Evolutionary conservation across 2,329 filamentous ascomycete species (phyloP).

Genomic region (Juglanconis juglandina): DNA sequence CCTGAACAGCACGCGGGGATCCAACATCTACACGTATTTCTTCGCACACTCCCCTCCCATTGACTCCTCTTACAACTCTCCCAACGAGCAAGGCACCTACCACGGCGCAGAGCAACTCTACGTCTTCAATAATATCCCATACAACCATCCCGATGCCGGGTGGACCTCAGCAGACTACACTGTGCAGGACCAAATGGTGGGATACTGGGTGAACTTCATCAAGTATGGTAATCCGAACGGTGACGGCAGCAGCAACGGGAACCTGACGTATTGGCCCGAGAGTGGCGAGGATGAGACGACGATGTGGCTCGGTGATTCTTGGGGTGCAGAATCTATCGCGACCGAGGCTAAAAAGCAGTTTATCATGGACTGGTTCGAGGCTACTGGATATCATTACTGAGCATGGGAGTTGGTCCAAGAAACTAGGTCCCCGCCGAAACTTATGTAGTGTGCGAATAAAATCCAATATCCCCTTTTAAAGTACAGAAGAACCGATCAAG

Average conservation of each 20-base stretch:
- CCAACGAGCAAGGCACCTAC: neutral
- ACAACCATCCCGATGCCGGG: neutral
- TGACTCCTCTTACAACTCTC: neutral
- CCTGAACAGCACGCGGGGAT: neutral
- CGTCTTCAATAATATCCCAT: neutral
- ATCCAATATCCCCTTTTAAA: no score
- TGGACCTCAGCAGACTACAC: neutral
- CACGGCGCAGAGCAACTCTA: neutral
- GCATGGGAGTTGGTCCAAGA: neutral
- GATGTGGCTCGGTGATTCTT: neutral
- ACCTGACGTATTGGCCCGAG: neutral
- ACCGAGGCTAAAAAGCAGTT: neutral
- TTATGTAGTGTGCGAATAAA: neutral
- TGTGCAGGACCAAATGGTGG: neutral
- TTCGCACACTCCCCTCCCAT: neutral
- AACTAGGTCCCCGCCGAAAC: no score
- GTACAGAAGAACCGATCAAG: no score
- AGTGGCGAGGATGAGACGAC: neutral
- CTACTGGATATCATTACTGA: neutral
- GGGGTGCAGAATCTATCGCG: neutral
- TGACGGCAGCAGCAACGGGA: neutral
- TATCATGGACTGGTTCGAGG: neutral
- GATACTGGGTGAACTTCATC: conserved; percentile 2
- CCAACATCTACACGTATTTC: neutral
- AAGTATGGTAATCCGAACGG: neutral